phyloP scores from a whole-genome alignment of 345 rosid species.

The Salix brachista region DNA sequence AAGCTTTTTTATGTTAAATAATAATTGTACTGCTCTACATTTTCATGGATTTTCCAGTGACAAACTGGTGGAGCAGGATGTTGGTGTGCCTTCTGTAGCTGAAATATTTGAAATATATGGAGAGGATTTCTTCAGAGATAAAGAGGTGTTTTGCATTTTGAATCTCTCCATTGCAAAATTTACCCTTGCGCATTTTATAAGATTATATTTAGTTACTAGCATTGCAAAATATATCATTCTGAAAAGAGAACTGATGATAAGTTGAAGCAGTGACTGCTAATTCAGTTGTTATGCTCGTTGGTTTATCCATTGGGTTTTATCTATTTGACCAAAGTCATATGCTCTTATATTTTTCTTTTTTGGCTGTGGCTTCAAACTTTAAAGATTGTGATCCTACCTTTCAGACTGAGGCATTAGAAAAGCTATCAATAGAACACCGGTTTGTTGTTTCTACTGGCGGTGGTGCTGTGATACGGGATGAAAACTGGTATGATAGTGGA shows the following conservation, averaged over 20 bases:
- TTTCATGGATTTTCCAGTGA: constrained; percentile 49
- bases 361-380: neutral
- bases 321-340: neutral
- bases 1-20: constrained; percentile 3
- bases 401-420: constrained; percentile 63
- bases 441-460: constrained; percentile 96
- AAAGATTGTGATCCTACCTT: constrained; percentile 17
- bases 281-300: neutral
- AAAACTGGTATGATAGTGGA: constrained; percentile 58
- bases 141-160: constrained; percentile 53
- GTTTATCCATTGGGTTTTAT: neutral
- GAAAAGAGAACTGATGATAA: neutral
- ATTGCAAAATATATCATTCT: neutral
- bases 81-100: constrained; percentile 66
- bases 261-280: neutral
- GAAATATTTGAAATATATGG: constrained; percentile 77
- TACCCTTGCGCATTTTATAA: neutral
- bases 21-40: neutral
- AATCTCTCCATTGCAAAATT: neutral
- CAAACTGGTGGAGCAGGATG: constrained; percentile 56
- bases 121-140: constrained; percentile 78
- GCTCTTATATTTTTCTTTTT: neutral
- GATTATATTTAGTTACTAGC: neutral
- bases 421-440: constrained; percentile 52
- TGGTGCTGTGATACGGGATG: constrained; percentile 73